phyloP scores from a whole-genome alignment of 1,284 basidiomycete genomes.

The Ceratobasidium sp. region DNA sequence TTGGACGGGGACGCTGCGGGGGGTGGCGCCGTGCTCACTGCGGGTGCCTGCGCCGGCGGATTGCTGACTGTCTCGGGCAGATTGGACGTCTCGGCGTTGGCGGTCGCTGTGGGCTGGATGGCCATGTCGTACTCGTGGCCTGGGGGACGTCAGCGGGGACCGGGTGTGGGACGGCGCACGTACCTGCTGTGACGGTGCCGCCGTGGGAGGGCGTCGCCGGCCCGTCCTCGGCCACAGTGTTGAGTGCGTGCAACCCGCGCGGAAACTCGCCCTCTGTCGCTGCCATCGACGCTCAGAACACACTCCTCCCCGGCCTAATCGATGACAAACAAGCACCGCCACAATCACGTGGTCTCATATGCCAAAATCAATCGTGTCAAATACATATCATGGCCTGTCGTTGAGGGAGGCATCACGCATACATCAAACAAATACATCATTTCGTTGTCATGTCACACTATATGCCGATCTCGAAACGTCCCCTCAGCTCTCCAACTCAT shows the following conservation, averaged over 20 bases:
- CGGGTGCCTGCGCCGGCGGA: slow-evolving; percentile 41
- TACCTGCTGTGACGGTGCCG: slow-evolving; percentile 56
- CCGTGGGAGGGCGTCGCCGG: slow-evolving; percentile 63
- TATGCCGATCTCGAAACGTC: neutral
- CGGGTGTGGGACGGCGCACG: neutral
- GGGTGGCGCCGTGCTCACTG: slow-evolving; percentile 31
- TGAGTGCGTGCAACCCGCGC: slow-evolving; percentile 27
- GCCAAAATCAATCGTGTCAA: too few relatives aligned
- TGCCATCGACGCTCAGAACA: slow-evolving; percentile 16
- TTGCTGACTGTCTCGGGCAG: slow-evolving; percentile 45
- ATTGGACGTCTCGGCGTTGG: slow-evolving; percentile 46
- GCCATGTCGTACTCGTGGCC: slow-evolving; percentile 67
- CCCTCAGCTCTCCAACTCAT: neutral
- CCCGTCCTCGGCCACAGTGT: slow-evolving; percentile 45
- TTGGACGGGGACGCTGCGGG: slow-evolving; percentile 31
- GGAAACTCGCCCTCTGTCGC: slow-evolving; percentile 33
- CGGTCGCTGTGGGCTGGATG: slow-evolving; percentile 49
- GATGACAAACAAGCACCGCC: slow-evolving; percentile 18
- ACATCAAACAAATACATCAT: neutral
- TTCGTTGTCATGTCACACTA: neutral
- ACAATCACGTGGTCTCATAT: slow-evolving; percentile 6
- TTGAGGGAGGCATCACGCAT: too few relatives aligned
- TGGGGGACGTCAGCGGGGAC: slow-evolving; percentile 10
- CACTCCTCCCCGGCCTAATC: neutral
- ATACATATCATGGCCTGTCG: too few relatives aligned